Percentiles rank a stretch among this genome's conserved stretches.
These are phyloP conservation scores for Emmonsiellopsis sp. DNA, from an alignment of 2,329 filamentous ascomycete genomes.

Conservation along the genomic window DNA sequence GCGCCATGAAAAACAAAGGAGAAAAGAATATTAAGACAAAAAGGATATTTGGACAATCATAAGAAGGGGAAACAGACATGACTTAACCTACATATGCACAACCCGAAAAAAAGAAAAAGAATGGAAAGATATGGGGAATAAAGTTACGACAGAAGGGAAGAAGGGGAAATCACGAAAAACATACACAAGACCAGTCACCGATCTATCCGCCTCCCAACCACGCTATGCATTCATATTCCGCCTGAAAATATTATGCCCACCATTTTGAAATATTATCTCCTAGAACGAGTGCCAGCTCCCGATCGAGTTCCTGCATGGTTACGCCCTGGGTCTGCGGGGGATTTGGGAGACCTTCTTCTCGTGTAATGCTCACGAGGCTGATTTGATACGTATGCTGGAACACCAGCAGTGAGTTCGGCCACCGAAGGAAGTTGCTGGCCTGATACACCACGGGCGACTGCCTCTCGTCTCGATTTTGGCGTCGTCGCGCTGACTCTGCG, in stretches of 20 bases:
- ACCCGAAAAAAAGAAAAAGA: constrained; percentile 20
- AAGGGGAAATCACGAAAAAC: neutral
- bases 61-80: constrained; percentile 8
- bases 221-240: constrained; percentile 27
- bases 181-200: neutral
- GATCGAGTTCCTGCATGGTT: constrained; percentile 22
- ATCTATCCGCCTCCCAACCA: constrained; percentile 24
- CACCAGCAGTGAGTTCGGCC: constrained; percentile 38
- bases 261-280: constrained; percentile 18
- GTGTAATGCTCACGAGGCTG: constrained; percentile 28
- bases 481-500: constrained; percentile 31
- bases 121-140: neutral
- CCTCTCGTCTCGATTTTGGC: constrained; percentile 32
- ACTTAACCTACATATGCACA: constrained; percentile 6
- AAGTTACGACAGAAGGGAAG: too few relatives aligned
- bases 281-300: constrained; percentile 24
- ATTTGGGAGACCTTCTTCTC: constrained; percentile 8
- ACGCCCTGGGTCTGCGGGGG: constrained; percentile 22
- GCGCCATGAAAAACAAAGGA: constrained; percentile 6
- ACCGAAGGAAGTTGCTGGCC: constrained; percentile 34
- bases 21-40: constrained; percentile 2
- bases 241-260: neutral
- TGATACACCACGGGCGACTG: constrained; percentile 24
- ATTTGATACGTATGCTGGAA: constrained; percentile 36
- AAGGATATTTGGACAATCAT: constrained; percentile 3